Percentiles rank a stretch among this genome's conserved stretches.
phyloP scores from a whole-genome alignment of 208 protist genomes.

The Acanthamoeba healyi region DNA sequence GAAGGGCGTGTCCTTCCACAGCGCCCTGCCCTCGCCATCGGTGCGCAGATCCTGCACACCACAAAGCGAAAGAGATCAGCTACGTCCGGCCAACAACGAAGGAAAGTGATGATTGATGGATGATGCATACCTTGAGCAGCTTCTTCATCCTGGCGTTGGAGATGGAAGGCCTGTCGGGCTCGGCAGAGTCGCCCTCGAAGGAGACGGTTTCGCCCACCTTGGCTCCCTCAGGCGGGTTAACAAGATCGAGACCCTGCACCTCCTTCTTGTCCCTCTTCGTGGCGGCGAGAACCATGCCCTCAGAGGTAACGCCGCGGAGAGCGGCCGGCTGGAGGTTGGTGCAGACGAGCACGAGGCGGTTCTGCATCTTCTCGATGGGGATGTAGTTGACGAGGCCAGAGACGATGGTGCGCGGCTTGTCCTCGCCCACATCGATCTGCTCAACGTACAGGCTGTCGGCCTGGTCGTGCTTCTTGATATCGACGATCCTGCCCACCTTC shows the following conservation, averaged over 20 bases:
- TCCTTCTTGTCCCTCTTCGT: slow-evolving; percentile 64
- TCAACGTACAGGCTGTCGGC: slow-evolving; percentile 81
- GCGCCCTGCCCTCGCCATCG: slow-evolving; percentile 29
- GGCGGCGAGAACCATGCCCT: slow-evolving; percentile 77
- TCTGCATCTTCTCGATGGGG: slow-evolving; percentile 73
- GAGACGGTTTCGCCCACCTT: slow-evolving; percentile 65
- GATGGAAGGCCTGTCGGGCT: slow-evolving; percentile 68
- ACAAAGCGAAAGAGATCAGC: background rate
- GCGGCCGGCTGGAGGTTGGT: slow-evolving; percentile 74
- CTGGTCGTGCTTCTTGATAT: slow-evolving; percentile 71
- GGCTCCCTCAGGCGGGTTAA: slow-evolving; percentile 72
- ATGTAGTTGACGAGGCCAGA: slow-evolving; percentile 79
- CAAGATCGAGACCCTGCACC: slow-evolving; percentile 69
- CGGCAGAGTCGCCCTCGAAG: slow-evolving; percentile 54
- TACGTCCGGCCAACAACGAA: background rate
- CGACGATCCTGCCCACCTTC: slow-evolving; percentile 76
- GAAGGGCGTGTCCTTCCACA: slow-evolving; percentile 46
- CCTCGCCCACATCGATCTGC: slow-evolving; percentile 79
- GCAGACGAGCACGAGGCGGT: slow-evolving; percentile 62
- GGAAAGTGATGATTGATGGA: background rate
- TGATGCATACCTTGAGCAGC: slow-evolving; percentile 12
- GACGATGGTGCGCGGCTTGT: slow-evolving; percentile 79
- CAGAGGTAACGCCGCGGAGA: slow-evolving; percentile 45
- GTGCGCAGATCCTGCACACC: slow-evolving; percentile 44
- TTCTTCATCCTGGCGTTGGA: slow-evolving; percentile 36